phyloP scores from a whole-genome alignment of 257 asterid species.

The Nicotiana obtusifolia region DNA sequence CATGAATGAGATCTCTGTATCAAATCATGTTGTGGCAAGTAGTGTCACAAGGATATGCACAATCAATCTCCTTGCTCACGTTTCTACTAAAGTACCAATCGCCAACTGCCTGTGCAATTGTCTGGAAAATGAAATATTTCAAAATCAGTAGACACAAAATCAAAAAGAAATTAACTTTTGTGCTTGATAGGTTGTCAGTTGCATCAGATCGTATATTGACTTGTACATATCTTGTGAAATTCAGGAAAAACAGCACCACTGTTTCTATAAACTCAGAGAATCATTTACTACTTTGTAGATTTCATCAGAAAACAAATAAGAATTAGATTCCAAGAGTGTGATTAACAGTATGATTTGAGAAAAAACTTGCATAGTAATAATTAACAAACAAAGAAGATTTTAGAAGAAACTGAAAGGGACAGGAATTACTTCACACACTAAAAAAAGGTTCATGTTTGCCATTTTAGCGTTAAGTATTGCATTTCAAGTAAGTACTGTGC shows the following conservation, averaged over 20 bases:
- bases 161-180: neutral
- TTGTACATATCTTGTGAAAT: neutral
- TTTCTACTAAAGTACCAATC: constrained; percentile 89
- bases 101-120: constrained; percentile 85
- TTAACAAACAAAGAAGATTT: neutral
- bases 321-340: neutral
- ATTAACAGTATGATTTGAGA: neutral
- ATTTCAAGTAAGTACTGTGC: neutral
- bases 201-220: neutral
- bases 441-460: neutral
- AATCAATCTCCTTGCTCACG: constrained; percentile 63
- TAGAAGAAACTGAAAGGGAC: neutral
- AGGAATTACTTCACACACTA: neutral
- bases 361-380: neutral
- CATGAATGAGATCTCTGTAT: constrained; percentile 4
- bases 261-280: neutral
- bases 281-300: neutral
- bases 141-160: constrained; percentile 4
- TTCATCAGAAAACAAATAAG: neutral
- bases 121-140: constrained; percentile 32
- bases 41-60: constrained; percentile 84
- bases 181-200: neutral
- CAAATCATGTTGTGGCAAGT: constrained; percentile 61
- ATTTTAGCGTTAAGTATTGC: neutral
- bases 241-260: neutral